phyloP scores from a whole-genome alignment of 345 rosid species.

The Salix arbutifolia region DNA sequence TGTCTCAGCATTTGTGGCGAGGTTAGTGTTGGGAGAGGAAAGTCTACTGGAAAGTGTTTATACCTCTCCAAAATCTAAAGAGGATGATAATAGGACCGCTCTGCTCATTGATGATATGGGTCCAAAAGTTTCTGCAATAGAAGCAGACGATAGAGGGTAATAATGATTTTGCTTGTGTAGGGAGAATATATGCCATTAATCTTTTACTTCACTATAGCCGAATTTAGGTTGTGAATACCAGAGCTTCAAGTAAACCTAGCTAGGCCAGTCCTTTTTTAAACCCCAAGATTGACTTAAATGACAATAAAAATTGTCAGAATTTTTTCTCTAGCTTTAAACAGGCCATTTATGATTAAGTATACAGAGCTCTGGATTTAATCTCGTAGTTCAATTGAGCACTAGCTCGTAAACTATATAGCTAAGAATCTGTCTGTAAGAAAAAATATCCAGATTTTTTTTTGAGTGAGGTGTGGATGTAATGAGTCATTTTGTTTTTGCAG shows the following conservation, averaged over 20 bases:
- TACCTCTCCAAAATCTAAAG: slow-evolving; percentile 36
- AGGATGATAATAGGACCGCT: slow-evolving; percentile 15
- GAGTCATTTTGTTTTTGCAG: slow-evolving; percentile 16
- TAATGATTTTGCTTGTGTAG: neutral
- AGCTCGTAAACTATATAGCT: neutral
- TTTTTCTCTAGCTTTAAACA: neutral
- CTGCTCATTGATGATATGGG: slow-evolving; percentile 19
- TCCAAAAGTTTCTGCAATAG: slow-evolving; percentile 16
- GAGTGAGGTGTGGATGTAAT: neutral
- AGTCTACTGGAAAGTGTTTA: slow-evolving; percentile 28
- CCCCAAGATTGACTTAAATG: neutral
- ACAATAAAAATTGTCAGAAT: neutral
- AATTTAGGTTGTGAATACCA: neutral
- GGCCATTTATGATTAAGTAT: neutral
- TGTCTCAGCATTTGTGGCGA: slow-evolving; percentile 54
- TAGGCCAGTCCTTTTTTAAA: neutral
- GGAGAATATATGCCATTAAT: neutral
- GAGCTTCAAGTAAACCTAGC: neutral
- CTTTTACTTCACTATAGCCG: neutral
- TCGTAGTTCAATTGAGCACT: too few species aligned
- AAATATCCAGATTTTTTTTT: neutral
- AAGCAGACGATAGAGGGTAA: slow-evolving; percentile 30
- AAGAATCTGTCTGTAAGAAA: neutral
- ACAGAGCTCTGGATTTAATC: neutral
- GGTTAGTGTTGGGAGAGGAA: slow-evolving; percentile 45